Percentiles rank a stretch among this genome's conserved stretches.
Evolutionary conservation across 495 filamentous ascomycete genomes (phyloP).

Genomic region (Margaritispora aquatica): DNA sequence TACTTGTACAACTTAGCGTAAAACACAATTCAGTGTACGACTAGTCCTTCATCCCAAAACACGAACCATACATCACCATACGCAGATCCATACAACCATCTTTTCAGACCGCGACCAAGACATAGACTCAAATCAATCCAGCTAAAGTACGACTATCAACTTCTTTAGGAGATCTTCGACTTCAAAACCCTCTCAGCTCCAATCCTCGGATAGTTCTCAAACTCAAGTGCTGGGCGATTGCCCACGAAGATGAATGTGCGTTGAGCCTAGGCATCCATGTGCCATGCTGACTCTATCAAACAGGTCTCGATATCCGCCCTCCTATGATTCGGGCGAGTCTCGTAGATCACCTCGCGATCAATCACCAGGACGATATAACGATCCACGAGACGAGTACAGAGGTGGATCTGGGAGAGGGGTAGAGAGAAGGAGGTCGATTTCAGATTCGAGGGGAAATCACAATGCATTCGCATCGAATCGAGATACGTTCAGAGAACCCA

Average conservation of each 20-base stretch:
- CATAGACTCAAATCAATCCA: too few relatives aligned
- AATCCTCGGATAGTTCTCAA: not conserved
- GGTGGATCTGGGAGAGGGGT: slow-evolving; percentile 26
- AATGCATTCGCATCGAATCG: slow-evolving; percentile 41
- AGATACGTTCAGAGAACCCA: slow-evolving; percentile 33
- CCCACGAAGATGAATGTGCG: slow-evolving; percentile 22
- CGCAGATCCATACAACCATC: too few relatives aligned
- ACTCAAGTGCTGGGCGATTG: slow-evolving; percentile 15
- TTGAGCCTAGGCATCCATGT: not conserved
- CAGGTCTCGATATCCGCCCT: slow-evolving; percentile 25
- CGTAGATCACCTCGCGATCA: slow-evolving; percentile 49
- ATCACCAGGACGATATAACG: slow-evolving; percentile 47
- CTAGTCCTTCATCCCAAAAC: too few relatives aligned
- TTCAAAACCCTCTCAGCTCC: not conserved
- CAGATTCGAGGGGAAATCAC: slow-evolving; percentile 41
- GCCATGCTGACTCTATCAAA: slow-evolving; percentile 4
- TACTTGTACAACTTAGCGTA: too few relatives aligned
- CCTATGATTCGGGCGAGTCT: slow-evolving; percentile 30
- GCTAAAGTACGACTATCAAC: too few relatives aligned
- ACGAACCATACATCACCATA: too few relatives aligned
- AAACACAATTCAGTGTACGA: too few relatives aligned
- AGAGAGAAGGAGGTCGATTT: slow-evolving; percentile 32
- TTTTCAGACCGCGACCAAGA: not conserved
- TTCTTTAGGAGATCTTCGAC: not conserved
- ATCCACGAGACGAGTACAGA: slow-evolving; percentile 41